phyloP scores from a whole-genome alignment of 495 filamentous ascomycete species.

The Daldinia childiae region DNA sequence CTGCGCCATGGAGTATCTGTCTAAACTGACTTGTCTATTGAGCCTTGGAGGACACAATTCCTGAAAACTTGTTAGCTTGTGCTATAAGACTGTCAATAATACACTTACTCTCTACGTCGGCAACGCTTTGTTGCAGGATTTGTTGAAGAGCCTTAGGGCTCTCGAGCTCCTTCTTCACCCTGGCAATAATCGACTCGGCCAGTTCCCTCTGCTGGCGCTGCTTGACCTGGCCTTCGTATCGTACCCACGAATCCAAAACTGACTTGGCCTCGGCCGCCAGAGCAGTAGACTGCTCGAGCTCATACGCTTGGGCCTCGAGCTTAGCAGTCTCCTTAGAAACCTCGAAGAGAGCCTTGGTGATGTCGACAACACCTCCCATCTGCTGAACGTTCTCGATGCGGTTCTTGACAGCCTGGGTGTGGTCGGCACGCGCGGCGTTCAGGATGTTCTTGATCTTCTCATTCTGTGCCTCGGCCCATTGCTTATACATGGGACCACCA shows the following conservation, averaged over 20 bases:
- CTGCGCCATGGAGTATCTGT: constrained; percentile 51
- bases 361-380: constrained; percentile 89
- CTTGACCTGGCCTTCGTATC: constrained; percentile 99
- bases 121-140: constrained; percentile 93
- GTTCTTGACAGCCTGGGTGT: constrained; percentile 91
- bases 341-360: constrained; percentile 95
- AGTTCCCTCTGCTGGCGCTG: constrained; percentile 96
- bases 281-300: constrained; percentile 94
- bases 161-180: constrained; percentile 98
- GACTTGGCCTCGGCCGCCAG: constrained; percentile 90
- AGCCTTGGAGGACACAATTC: constrained; percentile 63
- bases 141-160: constrained; percentile 94
- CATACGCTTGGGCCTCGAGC: constrained; percentile 93
- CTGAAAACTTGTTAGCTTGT: constrained; percentile 50
- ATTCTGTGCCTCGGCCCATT: constrained; percentile 89
- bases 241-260: constrained; percentile 97
- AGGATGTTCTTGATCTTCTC: constrained; percentile 91
- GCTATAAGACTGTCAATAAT: background rate
- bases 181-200: constrained; percentile 88
- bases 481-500: constrained; percentile 87
- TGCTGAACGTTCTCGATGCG: constrained; percentile 93
- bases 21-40: constrained; percentile 56
- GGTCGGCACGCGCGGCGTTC: constrained; percentile 90
- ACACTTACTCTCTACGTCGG: constrained; percentile 93
- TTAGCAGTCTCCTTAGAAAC: constrained; percentile 99